Base-by-base conservation (phyloP, 129 eudicot species). In the Lactuca sativa region DNA sequence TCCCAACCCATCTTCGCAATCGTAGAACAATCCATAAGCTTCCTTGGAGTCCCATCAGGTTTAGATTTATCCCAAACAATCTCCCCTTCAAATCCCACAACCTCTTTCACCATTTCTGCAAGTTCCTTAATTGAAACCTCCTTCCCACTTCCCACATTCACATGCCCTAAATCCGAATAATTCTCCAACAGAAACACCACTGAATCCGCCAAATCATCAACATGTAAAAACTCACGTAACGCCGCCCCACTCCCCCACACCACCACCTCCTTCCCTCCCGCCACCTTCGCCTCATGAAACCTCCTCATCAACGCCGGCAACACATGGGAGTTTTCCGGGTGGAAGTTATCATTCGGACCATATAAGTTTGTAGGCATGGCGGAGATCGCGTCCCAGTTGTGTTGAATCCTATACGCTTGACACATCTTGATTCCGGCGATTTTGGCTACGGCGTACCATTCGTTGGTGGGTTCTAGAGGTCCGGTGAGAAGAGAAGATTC, bases 41-140 rank as follows among this genome's bases (percentile, higher is more conserved):
- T 95, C 83, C 99, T 90, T 1, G 99, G 99, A 7, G 99, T 95
- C 6, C 99, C 99, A 82, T 95, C 96, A 1, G 99, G 99, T 76
- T 90, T 95, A 0, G 81, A 81, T 53, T 54, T 51, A 38, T 95
- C 99, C 99, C 99, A 95, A 62, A 90, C 86, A 38, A 95, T 71
- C 74, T 87, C 93, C 7, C 99, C 99, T 30, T 85, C 70, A 74
- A 83, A 87, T 59, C 89, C 99, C 17, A 95, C 99, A 52, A 90
- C 95, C 56, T 95, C 97, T 76, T 85, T 95, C 64, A 95, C 96
- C 83, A 90, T 66, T 82, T 90, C 97, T 0, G 99, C 99, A 43
- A 95, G 81, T 80, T 90, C 99, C 83, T 87, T 95, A 31, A 95
- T 95, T 0, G 78, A 82, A 2, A 95, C 99, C 84, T 95, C 99